Conservation (phyloP, 2,329 filamentous ascomycete species). For the Sclerotinia nivalis region DNA sequence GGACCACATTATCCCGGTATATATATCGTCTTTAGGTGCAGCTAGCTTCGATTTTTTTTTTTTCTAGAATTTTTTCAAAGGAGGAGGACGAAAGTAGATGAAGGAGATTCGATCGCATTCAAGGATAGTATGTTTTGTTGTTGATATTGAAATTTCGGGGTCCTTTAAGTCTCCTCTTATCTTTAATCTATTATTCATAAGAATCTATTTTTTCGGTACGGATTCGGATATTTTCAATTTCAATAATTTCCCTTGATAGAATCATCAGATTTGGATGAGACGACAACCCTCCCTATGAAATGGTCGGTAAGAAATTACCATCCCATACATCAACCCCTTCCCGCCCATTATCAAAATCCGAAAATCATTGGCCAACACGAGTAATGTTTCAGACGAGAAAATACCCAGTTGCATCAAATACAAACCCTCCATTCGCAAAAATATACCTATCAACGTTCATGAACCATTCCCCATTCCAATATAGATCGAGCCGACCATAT, state of each 20-base stretch:
- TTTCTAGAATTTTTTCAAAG: slow-evolving; percentile 8
- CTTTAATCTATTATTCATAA: slow-evolving; percentile 10
- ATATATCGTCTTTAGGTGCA: neutral
- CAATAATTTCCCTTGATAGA: neutral
- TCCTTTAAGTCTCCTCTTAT: neutral
- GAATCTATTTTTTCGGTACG: neutral
- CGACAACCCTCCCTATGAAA: neutral
- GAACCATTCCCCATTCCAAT: neutral
- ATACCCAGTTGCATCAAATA: slow-evolving; percentile 1
- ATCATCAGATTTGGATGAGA: slow-evolving; percentile 7
- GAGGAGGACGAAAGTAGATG: neutral
- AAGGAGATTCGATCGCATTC: neutral
- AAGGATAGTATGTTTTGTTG: neutral
- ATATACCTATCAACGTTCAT: slow-evolving; percentile 10
- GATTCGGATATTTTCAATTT: neutral
- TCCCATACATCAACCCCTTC: neutral
- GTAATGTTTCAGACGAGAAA: slow-evolving; percentile 15
- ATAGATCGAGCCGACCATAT: slow-evolving; percentile 11
- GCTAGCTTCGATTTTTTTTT: neutral
- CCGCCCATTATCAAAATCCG: neutral
- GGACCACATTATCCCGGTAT: slow-evolving; percentile 2
- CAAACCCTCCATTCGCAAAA: neutral
- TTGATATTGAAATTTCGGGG: slow-evolving; percentile 7
- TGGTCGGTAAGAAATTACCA: slow-evolving; percentile 8
- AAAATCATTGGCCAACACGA: slow-evolving; percentile 13